Conservation (phyloP, 768 basidiomycete species). For the Lactarius quietus region DNA sequence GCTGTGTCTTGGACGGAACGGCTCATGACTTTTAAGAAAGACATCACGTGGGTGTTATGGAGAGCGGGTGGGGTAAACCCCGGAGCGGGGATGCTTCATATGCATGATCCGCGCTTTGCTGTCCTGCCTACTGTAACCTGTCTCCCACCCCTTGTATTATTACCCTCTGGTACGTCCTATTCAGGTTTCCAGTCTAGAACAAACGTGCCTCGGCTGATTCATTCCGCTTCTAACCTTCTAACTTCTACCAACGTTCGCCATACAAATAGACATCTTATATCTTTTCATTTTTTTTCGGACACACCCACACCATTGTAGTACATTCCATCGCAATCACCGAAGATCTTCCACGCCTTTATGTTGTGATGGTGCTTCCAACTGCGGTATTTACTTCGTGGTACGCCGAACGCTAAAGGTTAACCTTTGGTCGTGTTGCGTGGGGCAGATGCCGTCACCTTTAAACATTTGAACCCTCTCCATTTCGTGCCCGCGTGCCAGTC, state of each 20-base stretch:
- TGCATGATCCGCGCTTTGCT: too few species aligned
- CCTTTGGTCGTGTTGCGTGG: not conserved
- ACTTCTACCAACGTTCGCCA: not conserved
- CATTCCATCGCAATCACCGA: not conserved
- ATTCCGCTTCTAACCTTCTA: not conserved
- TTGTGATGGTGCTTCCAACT: not conserved
- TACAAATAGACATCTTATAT: not conserved
- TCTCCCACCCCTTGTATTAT: not conserved
- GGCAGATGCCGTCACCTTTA: not conserved
- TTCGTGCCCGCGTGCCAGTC: not conserved
- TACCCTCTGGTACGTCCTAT: not conserved
- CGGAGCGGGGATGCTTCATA: not conserved
- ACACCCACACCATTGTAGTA: not conserved
- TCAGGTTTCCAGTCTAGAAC: conserved; percentile 1
- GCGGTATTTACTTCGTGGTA: not conserved
- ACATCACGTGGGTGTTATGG: conserved; percentile 13
- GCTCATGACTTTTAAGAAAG: conserved; percentile 12
- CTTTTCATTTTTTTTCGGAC: not conserved
- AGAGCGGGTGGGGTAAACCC: not conserved
- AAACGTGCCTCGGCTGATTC: conserved; percentile 16
- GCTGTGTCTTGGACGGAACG: conserved; percentile 2
- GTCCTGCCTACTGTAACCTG: not conserved
- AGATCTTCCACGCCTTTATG: not conserved
- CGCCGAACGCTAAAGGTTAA: conserved; percentile 1
- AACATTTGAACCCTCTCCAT: not conserved